Conservation (phyloP, 129 eudicot genomes). For the Ambrosia trifida region DNA sequence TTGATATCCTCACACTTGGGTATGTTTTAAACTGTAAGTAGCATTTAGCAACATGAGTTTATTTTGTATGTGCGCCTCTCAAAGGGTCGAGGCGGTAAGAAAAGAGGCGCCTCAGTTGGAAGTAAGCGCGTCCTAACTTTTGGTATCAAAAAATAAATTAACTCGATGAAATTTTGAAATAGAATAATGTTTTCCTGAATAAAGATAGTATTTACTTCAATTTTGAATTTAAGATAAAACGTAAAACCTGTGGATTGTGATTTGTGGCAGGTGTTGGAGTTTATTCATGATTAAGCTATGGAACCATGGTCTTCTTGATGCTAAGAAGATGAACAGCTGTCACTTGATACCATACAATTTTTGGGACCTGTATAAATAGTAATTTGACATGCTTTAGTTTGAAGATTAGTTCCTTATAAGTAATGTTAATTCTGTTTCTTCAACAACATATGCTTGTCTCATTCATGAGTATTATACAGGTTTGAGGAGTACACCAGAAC, state of each 20-base stretch:
- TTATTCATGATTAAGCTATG: constrained; percentile 75
- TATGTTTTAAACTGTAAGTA: no score
- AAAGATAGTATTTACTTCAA: not conserved
- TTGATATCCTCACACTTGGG: no score
- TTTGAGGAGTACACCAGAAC: constrained; percentile 51
- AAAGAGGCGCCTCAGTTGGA: no score
- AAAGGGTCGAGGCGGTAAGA: no score
- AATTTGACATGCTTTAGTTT: no score
- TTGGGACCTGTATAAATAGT: no score
- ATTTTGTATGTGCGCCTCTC: no score
- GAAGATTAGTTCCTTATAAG: not conserved
- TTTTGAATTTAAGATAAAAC: not conserved
- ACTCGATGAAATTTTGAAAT: not conserved
- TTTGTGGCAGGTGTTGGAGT: constrained; percentile 80
- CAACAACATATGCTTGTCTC: not conserved
- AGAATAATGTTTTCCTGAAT: not conserved
- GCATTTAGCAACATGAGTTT: no score
- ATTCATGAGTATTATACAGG: constrained; percentile 41
- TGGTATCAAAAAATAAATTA: constrained; percentile 49
- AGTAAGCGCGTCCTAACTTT: no score
- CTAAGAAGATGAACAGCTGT: constrained; percentile 68
- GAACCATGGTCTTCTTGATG: constrained; percentile 88
- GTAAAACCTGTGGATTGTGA: constrained; percentile 16
- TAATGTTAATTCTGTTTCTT: not conserved
- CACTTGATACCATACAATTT: constrained; percentile 42